phyloP scores from a whole-genome alignment of 208 protist genomes.

The Borovskyia barvae region DNA sequence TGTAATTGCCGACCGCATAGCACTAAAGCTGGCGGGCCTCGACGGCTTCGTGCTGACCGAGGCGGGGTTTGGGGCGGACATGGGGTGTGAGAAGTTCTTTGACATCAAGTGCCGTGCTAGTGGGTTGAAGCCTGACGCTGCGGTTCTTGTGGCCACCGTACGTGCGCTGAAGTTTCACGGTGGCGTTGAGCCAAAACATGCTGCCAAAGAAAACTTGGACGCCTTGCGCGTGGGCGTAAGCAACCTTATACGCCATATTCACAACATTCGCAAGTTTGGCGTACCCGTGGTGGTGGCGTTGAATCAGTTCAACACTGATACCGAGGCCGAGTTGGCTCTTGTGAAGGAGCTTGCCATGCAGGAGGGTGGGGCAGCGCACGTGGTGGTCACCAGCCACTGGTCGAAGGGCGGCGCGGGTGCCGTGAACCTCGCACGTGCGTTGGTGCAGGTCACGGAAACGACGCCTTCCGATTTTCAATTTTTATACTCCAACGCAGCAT shows the following conservation, averaged over 20 bases:
- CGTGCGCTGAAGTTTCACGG: slow-evolving; percentile 98
- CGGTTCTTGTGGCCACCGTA: slow-evolving; percentile 95
- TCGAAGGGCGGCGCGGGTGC: slow-evolving; percentile 91
- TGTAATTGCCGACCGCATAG: slow-evolving; percentile 95
- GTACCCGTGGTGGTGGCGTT: slow-evolving; percentile 96
- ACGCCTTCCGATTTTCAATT: slow-evolving; percentile 85
- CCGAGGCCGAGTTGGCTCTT: slow-evolving; percentile 84
- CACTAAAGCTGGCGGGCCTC: slow-evolving; percentile 93
- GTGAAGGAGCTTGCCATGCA: slow-evolving; percentile 62
- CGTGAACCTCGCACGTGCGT: slow-evolving; percentile 79
- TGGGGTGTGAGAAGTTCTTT: slow-evolving; percentile 98
- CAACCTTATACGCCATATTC: slow-evolving; percentile 94
- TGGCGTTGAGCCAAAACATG: slow-evolving; percentile 77
- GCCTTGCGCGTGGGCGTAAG: slow-evolving; percentile 80
- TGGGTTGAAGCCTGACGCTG: slow-evolving; percentile 92
- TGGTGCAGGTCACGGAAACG: slow-evolving; percentile 71
- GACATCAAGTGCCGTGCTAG: slow-evolving; percentile 97
- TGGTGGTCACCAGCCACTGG: slow-evolving; percentile 93
- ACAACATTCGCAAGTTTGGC: slow-evolving; percentile 94
- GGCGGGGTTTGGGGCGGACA: slow-evolving; percentile 95
- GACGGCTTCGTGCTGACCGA: slow-evolving; percentile 97
- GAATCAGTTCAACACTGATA: slow-evolving; percentile 95
- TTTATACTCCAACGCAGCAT: slow-evolving; percentile 85
- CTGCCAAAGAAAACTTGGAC: slow-evolving; percentile 82
- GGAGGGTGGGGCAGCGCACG: slow-evolving; percentile 86